Evolutionary conservation across 176 grass and related monocot genomes (phyloP).

Genomic region (Hyparrhenia diplandra): DNA sequence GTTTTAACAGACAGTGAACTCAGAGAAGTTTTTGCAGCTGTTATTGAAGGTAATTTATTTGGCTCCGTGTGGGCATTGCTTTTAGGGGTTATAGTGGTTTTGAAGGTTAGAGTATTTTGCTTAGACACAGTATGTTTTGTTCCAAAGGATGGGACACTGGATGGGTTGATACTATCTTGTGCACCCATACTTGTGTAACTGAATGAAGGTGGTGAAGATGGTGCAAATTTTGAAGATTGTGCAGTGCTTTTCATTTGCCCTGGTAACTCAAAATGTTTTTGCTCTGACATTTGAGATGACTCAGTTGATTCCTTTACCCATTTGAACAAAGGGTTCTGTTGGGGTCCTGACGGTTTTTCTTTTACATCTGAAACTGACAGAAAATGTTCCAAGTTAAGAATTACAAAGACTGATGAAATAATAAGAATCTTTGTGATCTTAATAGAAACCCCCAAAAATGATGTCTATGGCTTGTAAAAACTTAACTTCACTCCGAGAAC

Average conservation of each 20-base stretch:
- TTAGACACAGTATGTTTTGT: slow-evolving; percentile 32
- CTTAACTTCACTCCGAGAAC: slow-evolving; percentile 43
- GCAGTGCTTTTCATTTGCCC: slow-evolving; percentile 44
- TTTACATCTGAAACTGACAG: slow-evolving; percentile 47
- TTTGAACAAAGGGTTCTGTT: slow-evolving; percentile 70
- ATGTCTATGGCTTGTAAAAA: background rate
- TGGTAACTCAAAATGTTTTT: slow-evolving; percentile 43
- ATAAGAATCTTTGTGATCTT: slow-evolving; percentile 10
- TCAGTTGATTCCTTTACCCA: slow-evolving; percentile 65
- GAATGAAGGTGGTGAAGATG: slow-evolving; percentile 36
- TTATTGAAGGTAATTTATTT: slow-evolving; percentile 19
- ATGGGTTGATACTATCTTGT: slow-evolving; percentile 35
- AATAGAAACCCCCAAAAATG: slow-evolving; percentile 14
- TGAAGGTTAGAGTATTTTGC: slow-evolving; percentile 37
- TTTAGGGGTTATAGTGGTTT: slow-evolving; percentile 48
- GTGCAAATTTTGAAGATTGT: slow-evolving; percentile 37
- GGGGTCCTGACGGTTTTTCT: slow-evolving; percentile 37
- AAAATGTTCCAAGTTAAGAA: background rate
- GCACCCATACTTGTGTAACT: slow-evolving; percentile 34
- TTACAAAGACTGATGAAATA: slow-evolving; percentile 23
- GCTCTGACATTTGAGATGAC: slow-evolving; percentile 41
- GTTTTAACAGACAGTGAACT: slow-evolving; percentile 28
- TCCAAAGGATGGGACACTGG: slow-evolving; percentile 34
- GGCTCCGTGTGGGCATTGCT: slow-evolving; percentile 25
- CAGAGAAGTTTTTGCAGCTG: slow-evolving; percentile 17